phyloP scores from a whole-genome alignment of 352 stramenopile species.

The Pythium grandisporangium region DNA sequence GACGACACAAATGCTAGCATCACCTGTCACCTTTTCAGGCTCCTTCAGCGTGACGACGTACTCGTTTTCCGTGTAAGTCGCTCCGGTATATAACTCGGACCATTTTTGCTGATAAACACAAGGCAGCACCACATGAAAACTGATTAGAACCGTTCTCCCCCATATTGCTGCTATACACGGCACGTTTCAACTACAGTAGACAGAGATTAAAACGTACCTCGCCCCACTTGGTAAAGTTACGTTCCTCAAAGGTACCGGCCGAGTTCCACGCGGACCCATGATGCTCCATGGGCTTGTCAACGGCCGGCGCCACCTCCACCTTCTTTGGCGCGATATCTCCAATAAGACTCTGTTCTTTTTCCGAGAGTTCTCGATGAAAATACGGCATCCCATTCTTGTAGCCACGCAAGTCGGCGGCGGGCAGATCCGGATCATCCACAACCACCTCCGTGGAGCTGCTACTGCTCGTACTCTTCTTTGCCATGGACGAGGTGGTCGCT shows the following conservation, averaged over 20 bases:
- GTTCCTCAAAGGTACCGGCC: constrained; percentile 88
- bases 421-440: constrained; percentile 54
- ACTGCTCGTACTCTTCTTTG: constrained; percentile 19
- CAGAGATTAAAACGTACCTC: too few species aligned
- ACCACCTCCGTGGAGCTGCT: constrained; percentile 42
- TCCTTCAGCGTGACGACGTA: constrained; percentile 38
- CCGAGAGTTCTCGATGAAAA: constrained; percentile 96
- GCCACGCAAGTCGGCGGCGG: constrained; percentile 36
- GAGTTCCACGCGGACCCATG: constrained; percentile 88
- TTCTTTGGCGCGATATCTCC: constrained; percentile 92
- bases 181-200: too few species aligned
- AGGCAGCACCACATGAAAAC: too few species aligned
- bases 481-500: constrained; percentile 1
- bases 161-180: too few species aligned
- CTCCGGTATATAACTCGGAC: constrained; percentile 36
- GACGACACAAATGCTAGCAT: constrained; percentile 84
- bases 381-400: constrained; percentile 89
- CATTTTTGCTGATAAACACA: constrained; percentile 61
- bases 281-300: constrained; percentile 21
- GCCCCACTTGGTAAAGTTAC: constrained; percentile 81
- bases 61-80: constrained; percentile 28
- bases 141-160: too few species aligned
- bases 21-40: constrained; percentile 62
- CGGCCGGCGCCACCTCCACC: constrained; percentile 36
- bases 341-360: constrained; percentile 94